Base-by-base conservation (phyloP, 441 rosid species). In the Manihot esculenta region DNA sequence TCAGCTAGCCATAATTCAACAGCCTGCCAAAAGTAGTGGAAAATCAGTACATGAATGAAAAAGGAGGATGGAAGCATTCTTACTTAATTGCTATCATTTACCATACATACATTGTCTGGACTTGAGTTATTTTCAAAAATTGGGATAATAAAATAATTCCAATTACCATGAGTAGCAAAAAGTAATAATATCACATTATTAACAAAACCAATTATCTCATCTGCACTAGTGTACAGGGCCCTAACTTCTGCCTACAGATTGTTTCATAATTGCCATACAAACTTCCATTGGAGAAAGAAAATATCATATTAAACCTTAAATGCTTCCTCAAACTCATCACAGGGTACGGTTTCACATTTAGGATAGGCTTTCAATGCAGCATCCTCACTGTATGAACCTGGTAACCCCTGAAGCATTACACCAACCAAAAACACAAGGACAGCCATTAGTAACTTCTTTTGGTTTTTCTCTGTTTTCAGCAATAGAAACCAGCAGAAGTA, bases 281-380 rank as follows among this genome's bases (percentile, higher is more conserved):
- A 51, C 15, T 45, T 38, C 10, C 17, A 13, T 2, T 27, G 0
- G 20, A 26, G 27, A 33, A 64, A 11, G 14, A 2, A 13, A 65
- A 73, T 3, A 69, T n/a, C n/a, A 62, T 3, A 62, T 27, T 18
- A 21, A 58, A 87, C 88, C 91, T 87, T 85, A 71, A 87, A 87
- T 30, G 87, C 81, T 69, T 85, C 89, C 72, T 87, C 91, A 61
- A 71, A 83, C 50, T 84, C 86, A 45, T 73, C 78, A 66, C 91
- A 82, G 48, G 89, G 86, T 27, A 87, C 83, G 56, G 89, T 80
- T 76, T 85, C 79, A 74, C 86, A 84, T 41, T 80, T 77, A 12
- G 91, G 87, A 72, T 85, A 85, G 59, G 89, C 87, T 73, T 87
- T 87, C 18, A 80, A 79, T 12, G 88, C 91, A 56, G 91, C 91